phyloP scores from a whole-genome alignment of 208 protist species.

The Leishmania guyanensis region DNA sequence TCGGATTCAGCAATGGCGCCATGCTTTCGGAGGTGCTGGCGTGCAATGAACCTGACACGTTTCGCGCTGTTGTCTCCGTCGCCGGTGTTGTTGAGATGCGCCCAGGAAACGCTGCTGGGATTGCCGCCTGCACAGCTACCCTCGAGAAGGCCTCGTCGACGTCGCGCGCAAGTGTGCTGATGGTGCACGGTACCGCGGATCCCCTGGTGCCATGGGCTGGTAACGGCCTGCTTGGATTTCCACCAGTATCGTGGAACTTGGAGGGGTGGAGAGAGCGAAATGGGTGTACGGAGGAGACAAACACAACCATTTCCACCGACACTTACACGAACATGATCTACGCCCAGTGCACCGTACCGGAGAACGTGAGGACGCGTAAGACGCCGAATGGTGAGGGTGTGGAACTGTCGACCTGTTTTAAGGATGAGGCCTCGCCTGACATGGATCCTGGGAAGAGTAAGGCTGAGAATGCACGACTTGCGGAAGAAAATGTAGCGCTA shows the following conservation, averaged over 20 bases:
- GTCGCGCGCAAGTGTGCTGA: constrained; percentile 52
- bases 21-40: constrained; percentile 76
- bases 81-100: constrained; percentile 63
- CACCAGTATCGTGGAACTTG: constrained; percentile 44
- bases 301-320: constrained; percentile 45
- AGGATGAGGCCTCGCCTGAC: background rate
- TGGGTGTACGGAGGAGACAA: constrained; percentile 25
- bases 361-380: background rate
- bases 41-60: constrained; percentile 42
- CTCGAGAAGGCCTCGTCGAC: constrained; percentile 18
- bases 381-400: background rate
- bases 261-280: constrained; percentile 45
- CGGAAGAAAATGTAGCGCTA: background rate
- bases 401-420: background rate
- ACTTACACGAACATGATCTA: constrained; percentile 61
- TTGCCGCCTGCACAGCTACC: constrained; percentile 39
- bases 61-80: constrained; percentile 59
- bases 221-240: constrained; percentile 57
- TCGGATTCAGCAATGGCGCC: constrained; percentile 84
- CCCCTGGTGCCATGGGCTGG: constrained; percentile 64
- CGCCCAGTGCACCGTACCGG: constrained; percentile 21
- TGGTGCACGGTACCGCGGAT: constrained; percentile 74
- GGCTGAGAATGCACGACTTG: background rate
- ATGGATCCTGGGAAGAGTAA: background rate
- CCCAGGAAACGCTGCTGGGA: constrained; percentile 55